Conservation (phyloP, 2,329 filamentous ascomycete species). For the Alternaria arbusti region DNA sequence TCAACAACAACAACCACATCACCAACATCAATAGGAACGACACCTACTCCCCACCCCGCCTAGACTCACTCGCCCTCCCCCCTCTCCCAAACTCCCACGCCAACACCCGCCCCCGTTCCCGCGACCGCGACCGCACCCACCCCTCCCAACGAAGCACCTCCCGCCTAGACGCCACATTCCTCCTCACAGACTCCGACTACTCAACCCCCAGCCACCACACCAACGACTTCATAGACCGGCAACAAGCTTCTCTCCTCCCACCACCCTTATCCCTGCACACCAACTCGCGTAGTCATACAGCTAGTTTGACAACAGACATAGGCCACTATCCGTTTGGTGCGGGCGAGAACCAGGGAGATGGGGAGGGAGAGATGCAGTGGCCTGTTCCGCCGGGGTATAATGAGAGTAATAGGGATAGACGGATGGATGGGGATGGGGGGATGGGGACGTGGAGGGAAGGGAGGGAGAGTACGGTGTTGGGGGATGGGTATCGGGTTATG, state of each 20-base stretch:
- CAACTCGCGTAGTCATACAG: constrained; percentile 9
- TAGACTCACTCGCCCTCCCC: neutral
- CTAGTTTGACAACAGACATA: constrained; percentile 20
- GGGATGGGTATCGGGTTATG: neutral
- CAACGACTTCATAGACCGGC: neutral
- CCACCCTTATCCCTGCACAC: neutral
- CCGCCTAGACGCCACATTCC: constrained; percentile 5
- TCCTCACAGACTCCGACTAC: constrained; percentile 9
- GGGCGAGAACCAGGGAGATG: constrained; percentile 3
- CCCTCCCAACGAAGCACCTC: constrained; percentile 1
- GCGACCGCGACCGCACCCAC: neutral
- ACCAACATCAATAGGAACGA: neutral
- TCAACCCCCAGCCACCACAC: neutral
- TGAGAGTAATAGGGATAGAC: constrained; percentile 10
- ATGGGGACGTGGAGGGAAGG: neutral
- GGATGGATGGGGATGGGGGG: neutral
- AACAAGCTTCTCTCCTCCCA: constrained; percentile 4
- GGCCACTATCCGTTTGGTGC: constrained; percentile 22
- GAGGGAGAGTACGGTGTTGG: constrained; percentile 15
- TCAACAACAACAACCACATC: neutral
- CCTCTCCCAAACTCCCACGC: neutral
- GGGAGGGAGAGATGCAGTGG: constrained; percentile 23
- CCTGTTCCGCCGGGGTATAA: constrained; percentile 27
- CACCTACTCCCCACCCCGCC: neutral
- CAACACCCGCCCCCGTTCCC: constrained; percentile 11